Percentiles rank a stretch among this genome's conserved stretches.
phyloP scores from a whole-genome alignment of 768 basidiomycete species.

The Neoboletus magnificus region DNA sequence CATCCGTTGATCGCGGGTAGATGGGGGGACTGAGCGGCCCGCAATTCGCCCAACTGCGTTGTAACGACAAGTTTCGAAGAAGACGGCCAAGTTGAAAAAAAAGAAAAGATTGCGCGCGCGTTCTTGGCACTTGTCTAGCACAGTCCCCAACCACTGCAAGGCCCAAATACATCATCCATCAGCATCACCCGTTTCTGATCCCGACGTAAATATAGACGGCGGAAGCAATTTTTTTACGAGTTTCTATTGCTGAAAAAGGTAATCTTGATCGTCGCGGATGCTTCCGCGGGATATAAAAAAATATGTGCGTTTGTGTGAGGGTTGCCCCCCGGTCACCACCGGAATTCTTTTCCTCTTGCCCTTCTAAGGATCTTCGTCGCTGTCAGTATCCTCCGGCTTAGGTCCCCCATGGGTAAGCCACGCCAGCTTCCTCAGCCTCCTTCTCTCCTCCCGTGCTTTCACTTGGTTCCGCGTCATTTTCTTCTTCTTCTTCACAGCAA shows the following conservation, averaged over 20 bases:
- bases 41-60: conserved; percentile 11
- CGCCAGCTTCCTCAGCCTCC: conserved; percentile 70
- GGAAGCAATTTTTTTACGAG: neutral
- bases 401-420: conserved; percentile 84
- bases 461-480: conserved; percentile 85
- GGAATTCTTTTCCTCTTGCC: neutral
- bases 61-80: conserved; percentile 14
- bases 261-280: conserved; percentile 31
- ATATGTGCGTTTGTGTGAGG: neutral
- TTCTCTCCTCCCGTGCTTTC: conserved; percentile 86
- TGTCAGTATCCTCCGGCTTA: conserved; percentile 81
- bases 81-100: neutral
- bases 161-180: neutral
- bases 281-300: conserved; percentile 21
- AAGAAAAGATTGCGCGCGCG: neutral
- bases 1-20: conserved; percentile 17
- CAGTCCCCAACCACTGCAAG: no score
- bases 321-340: conserved; percentile 22
- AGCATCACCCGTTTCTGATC: neutral
- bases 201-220: neutral
- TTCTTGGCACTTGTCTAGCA: neutral
- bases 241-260: conserved; percentile 21
- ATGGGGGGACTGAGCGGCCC: conserved; percentile 15
- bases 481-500: conserved; percentile 74
- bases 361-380: conserved; percentile 39